phyloP scores from a whole-genome alignment of 371 early-diverging fungal species.

The Rhizopus delemar region DNA sequence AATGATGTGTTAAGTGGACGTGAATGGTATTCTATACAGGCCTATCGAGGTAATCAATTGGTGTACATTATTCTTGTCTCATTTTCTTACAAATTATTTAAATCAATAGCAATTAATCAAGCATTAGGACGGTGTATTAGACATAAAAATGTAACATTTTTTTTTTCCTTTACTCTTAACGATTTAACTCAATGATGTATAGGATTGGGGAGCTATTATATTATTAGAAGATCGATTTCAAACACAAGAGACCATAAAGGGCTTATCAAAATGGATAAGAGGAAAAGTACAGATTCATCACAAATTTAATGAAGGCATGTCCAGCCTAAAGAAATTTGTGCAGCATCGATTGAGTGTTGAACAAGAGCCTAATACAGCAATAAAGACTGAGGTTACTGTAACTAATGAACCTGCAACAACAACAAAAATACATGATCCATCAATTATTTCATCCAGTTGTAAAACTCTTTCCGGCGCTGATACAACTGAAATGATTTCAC shows the following conservation, averaged over 20 bases:
- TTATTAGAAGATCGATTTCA: slow-evolving; percentile 63
- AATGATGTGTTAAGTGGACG: slow-evolving; percentile 23
- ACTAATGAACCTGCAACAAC: too few species aligned
- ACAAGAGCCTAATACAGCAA: neutral
- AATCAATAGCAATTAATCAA: slow-evolving; percentile 82
- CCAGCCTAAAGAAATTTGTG: slow-evolving; percentile 34
- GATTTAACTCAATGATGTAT: neutral
- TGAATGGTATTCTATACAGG: slow-evolving; percentile 79
- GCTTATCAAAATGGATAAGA: slow-evolving; percentile 78
- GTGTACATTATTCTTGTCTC: neutral
- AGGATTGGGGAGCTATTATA: slow-evolving; percentile 65
- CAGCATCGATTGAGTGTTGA: slow-evolving; percentile 2
- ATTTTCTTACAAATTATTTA: neutral
- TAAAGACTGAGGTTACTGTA: too few species aligned
- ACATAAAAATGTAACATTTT: slow-evolving; percentile 69
- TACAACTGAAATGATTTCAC: too few species aligned
- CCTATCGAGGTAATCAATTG: slow-evolving; percentile 57
- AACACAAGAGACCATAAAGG: slow-evolving; percentile 30
- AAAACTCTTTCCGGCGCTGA: too few species aligned
- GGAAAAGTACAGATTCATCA: slow-evolving; percentile 26
- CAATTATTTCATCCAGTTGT: too few species aligned
- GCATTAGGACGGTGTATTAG: slow-evolving; percentile 93
- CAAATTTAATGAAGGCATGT: slow-evolving; percentile 44
- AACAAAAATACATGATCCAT: too few species aligned
- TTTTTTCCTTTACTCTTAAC: slow-evolving; percentile 4